Conservation (phyloP, 2,329 filamentous ascomycete species). For the Cercospora sp. region DNA sequence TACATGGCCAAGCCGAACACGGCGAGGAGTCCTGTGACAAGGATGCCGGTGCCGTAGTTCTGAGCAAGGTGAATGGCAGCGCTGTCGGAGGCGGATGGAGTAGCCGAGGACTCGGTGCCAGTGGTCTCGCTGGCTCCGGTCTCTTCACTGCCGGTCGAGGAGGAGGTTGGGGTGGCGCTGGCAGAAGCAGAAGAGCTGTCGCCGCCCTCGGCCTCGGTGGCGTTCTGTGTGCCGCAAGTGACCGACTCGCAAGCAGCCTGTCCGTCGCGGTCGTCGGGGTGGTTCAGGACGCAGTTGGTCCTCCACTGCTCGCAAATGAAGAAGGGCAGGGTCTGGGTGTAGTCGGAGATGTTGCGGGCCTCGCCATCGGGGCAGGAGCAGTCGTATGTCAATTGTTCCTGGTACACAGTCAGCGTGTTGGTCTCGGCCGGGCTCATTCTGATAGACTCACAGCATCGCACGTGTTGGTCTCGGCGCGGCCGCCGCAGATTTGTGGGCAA, state of each 20-base stretch:
- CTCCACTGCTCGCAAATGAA: slow-evolving; percentile 59
- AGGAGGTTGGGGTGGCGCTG: slow-evolving; percentile 31
- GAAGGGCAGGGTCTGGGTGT: slow-evolving; percentile 59
- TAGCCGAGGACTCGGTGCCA: slow-evolving; percentile 34
- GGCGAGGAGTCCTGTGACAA: slow-evolving; percentile 54
- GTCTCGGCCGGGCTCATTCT: slow-evolving; percentile 15
- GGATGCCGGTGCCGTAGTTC: slow-evolving; percentile 52
- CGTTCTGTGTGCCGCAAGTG: slow-evolving; percentile 56
- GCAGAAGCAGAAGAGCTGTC: slow-evolving; percentile 32
- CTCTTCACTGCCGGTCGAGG: slow-evolving; percentile 26
- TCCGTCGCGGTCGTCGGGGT: slow-evolving; percentile 41
- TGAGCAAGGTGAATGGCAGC: slow-evolving; percentile 48
- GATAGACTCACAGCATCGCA: slow-evolving; percentile 57
- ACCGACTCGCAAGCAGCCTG: slow-evolving; percentile 50
- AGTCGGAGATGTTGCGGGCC: slow-evolving; percentile 56
- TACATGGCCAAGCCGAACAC: slow-evolving; percentile 61
- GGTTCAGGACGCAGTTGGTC: slow-evolving; percentile 42
- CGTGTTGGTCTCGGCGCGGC: slow-evolving; percentile 50
- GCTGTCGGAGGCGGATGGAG: slow-evolving; percentile 32
- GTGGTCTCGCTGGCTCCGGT: slow-evolving; percentile 29
- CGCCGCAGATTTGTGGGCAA: slow-evolving; percentile 61
- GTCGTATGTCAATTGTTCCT: slow-evolving; percentile 53
- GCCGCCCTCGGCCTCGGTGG: slow-evolving; percentile 39
- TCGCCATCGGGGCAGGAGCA: slow-evolving; percentile 61
- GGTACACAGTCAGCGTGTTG: not conserved